Percentiles rank a stretch among this genome's conserved stretches.
These are phyloP conservation scores for Cadophora gregata DNA, from an alignment of 2,329 filamentous ascomycete species.

Conservation along the genomic window DNA sequence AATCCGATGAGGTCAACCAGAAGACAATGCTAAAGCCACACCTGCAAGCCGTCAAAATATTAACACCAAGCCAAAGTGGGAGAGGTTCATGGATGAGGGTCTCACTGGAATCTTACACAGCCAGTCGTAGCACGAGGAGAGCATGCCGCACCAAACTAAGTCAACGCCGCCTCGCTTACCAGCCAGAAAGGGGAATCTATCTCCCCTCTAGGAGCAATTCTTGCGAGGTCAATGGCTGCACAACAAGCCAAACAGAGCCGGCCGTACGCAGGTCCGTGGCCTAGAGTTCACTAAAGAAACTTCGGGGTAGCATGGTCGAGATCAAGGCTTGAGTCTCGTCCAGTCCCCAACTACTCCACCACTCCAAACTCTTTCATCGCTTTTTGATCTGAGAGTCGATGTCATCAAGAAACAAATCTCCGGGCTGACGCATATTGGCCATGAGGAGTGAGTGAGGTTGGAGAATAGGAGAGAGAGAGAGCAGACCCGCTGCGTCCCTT, in stretches of 20 bases:
- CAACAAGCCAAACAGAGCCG: background rate
- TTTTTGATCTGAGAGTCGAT: background rate
- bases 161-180: background rate
- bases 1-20: background rate
- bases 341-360: background rate
- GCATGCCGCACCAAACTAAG: background rate
- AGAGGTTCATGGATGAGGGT: background rate
- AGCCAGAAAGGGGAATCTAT: background rate
- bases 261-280: background rate
- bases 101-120: slow-evolving; percentile 1
- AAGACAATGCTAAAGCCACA: background rate
- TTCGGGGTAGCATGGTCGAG: background rate
- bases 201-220: background rate
- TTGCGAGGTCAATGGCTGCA: background rate
- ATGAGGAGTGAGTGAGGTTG: slow-evolving; percentile 8
- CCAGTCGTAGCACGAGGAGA: background rate
- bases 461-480: background rate
- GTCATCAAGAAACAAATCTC: slow-evolving; percentile 6
- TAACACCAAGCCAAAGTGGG: background rate
- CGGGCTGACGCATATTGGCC: background rate
- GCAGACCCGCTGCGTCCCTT: background rate
- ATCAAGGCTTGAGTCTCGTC: background rate
- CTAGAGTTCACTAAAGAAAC: background rate
- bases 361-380: background rate
- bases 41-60: background rate